Base-by-base conservation (phyloP, 495 filamentous ascomycete genomes). In the Tetracladium setigerum region DNA sequence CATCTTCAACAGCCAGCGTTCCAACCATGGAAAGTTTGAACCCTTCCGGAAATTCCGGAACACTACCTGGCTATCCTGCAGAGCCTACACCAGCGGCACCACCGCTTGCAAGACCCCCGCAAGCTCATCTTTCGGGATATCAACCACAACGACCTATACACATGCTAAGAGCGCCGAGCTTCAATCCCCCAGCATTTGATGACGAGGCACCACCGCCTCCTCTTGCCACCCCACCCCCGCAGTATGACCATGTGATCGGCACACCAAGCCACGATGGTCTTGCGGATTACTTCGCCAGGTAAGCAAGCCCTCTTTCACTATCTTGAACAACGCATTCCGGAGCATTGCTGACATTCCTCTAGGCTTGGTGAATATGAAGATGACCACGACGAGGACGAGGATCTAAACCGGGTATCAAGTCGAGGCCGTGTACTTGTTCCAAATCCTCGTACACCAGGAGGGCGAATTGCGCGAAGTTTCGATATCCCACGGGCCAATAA, bases 171-270 rank as follows among this genome's bases (percentile, higher is more conserved):
- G 71, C 74, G 4, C 94, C 94, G 0, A 92, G 87, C 0, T 94
- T 84, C 61, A 89, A 91, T 41, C 92, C 92, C 1, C 92, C 92
- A 0, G 75, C 90, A 0, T 98, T 97, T 54, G 86, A 95, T 47
- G 86, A 85, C 14, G 84, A 95, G 8, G 75, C 82, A 13, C 85
- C 91, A n/a, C 89, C 91, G 2, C 94, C 86, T 38, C 83, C 83
- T 2, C 61, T 92, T 30, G 64, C 87, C 45, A 95, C 89, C 0
- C 90, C 90, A 1, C 92, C 92, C 2, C 92, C 92, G 0, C 81
- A 84, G 43, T 98, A 98, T 53, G 87, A 90, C 14, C 70, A 70
- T 19, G 84, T 97, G 41, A 79, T 95, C n/a, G 85, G 83, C 32
- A 75, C 87, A 46, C 77, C 78, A n/a, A 81, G 81, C 44, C 76